Percentiles rank a stretch among this genome's conserved stretches.
phyloP scores from a whole-genome alignment of 179 eudicot genomes.

The Sideroxylon spinosum region DNA sequence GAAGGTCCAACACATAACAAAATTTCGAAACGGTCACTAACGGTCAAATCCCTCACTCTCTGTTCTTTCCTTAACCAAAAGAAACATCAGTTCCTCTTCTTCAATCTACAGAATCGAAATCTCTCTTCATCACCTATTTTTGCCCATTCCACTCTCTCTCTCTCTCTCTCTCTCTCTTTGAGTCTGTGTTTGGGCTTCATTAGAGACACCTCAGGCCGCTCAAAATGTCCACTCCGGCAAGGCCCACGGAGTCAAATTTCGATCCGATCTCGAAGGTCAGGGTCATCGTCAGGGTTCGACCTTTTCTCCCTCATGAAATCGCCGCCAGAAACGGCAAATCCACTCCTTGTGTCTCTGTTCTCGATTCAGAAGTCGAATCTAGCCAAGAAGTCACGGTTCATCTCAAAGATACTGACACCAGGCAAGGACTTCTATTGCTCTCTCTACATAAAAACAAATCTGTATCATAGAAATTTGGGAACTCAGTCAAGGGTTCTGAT shows the following conservation, averaged over 20 bases:
- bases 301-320: conserved; percentile 59
- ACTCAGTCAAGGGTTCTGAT: background rate
- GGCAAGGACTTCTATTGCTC: conserved; percentile 27
- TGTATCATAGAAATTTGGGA: too few relatives aligned
- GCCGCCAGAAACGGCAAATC: conserved; percentile 25
- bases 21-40: conserved; percentile 1
- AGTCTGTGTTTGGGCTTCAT: background rate
- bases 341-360: conserved; percentile 46
- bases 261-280: conserved; percentile 51
- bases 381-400: conserved; percentile 53
- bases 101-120: background rate
- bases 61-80: background rate
- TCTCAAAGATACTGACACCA: conserved; percentile 70
- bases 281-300: conserved; percentile 68
- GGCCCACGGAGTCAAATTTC: conserved; percentile 16
- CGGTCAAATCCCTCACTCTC: conserved; percentile 15
- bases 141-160: conserved; percentile 9
- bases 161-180: conserved; percentile 15
- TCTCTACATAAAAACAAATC: background rate
- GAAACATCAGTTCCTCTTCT: background rate
- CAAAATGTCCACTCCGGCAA: conserved; percentile 30
- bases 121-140: background rate
- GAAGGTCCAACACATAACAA: too few relatives aligned
- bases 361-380: conserved; percentile 23
- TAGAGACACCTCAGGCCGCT: background rate